phyloP scores from a whole-genome alignment of 176 grass and related monocot genomes.

The Phoenix roebelenii region DNA sequence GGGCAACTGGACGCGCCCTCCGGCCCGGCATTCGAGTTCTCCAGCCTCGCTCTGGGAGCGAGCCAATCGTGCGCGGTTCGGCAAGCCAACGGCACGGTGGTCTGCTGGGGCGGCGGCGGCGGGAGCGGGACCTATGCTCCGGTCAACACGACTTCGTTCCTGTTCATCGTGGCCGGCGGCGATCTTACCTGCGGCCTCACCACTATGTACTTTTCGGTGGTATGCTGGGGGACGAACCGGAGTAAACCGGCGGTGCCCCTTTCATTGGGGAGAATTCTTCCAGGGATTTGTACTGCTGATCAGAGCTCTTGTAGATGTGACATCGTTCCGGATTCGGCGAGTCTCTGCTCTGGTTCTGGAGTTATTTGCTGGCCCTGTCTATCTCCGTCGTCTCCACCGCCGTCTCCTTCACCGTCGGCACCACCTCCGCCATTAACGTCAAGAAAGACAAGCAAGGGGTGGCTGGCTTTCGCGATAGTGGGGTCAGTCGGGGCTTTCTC shows the following conservation, averaged over 20 bases:
- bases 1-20: not conserved
- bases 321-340: slow-evolving; percentile 15
- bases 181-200: slow-evolving; percentile 69
- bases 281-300: slow-evolving; percentile 44
- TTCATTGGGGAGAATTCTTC: slow-evolving; percentile 28
- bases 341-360: slow-evolving; percentile 26
- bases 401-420: not conserved
- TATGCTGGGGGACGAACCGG: slow-evolving; percentile 41
- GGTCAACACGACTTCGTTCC: slow-evolving; percentile 20
- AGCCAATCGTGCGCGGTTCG: slow-evolving; percentile 54
- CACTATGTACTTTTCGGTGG: slow-evolving; percentile 20
- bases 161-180: slow-evolving; percentile 56
- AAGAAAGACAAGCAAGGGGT: slow-evolving; percentile 7
- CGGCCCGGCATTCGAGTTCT: slow-evolving; percentile 18
- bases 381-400: not conserved
- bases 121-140: slow-evolving; percentile 8
- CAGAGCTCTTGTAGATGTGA: slow-evolving; percentile 26
- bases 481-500: slow-evolving; percentile 54
- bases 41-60: slow-evolving; percentile 49
- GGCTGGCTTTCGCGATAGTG: slow-evolving; percentile 49
- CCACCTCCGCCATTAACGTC: not conserved
- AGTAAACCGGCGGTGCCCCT: slow-evolving; percentile 8
- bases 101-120: slow-evolving; percentile 54
- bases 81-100: slow-evolving; percentile 30
- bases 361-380: slow-evolving; percentile 30